phyloP scores from a whole-genome alignment of 2,329 filamentous ascomycete species.

The Penicillium sumatraense region DNA sequence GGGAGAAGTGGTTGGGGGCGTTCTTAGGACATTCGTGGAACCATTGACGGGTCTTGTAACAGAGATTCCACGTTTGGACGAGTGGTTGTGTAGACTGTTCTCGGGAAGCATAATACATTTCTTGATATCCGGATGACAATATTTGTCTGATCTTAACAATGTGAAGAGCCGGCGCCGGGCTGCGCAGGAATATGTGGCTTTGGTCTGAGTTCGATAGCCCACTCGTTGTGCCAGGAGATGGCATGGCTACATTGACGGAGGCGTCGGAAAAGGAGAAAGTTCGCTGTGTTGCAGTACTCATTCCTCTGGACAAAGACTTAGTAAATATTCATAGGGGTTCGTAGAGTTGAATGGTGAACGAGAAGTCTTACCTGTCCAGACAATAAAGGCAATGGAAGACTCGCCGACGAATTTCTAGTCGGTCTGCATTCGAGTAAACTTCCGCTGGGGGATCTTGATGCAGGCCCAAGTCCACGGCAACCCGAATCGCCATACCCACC shows the following conservation, averaged over 20 bases:
- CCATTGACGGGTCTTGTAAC: conserved; percentile 72
- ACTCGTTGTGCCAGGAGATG: conserved; percentile 55
- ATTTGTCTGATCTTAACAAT: conserved; percentile 82
- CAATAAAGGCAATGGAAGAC: conserved; percentile 92
- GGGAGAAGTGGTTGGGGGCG: conserved; percentile 67
- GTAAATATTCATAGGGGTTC: conserved; percentile 9
- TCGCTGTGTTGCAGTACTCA: conserved; percentile 84
- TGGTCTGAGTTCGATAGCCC: conserved; percentile 50
- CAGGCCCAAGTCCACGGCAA: conserved; percentile 85
- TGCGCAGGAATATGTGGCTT: conserved; percentile 55
- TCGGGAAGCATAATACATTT: conserved; percentile 78
- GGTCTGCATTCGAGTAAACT: conserved; percentile 67
- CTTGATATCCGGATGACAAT: conserved; percentile 88
- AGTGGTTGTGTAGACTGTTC: conserved; percentile 70
- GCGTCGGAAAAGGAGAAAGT: conserved; percentile 95
- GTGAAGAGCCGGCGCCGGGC: conserved; percentile 72
- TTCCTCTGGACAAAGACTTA: conserved; percentile 68
- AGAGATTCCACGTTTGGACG: conserved; percentile 44
- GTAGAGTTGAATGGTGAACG: too few relatives aligned
- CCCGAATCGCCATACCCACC: conserved; percentile 85
- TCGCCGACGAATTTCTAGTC: conserved; percentile 76
- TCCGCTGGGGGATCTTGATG: conserved; percentile 86
- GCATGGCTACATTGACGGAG: conserved; percentile 79
- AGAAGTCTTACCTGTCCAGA: conserved; percentile 81
- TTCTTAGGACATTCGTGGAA: conserved; percentile 72